Conservation (phyloP, 2,329 filamentous ascomycete genomes). For the Microdochium trichocladiopsis region DNA sequence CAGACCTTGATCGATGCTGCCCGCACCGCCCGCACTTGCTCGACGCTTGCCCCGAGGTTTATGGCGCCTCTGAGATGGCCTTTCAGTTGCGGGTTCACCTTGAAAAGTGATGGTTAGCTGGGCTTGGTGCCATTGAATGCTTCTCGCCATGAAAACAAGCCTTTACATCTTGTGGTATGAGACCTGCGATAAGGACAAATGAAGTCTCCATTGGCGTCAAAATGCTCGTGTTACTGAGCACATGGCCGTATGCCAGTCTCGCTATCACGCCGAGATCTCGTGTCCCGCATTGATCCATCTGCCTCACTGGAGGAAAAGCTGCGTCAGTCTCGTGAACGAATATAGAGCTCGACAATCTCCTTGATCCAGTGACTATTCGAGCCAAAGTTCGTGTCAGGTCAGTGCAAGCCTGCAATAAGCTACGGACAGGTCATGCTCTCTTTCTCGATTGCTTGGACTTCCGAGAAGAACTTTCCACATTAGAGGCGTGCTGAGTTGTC, state of each 20-base stretch:
- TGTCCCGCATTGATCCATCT: slow-evolving; percentile 40
- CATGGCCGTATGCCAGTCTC: slow-evolving; percentile 39
- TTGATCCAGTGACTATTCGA: too few species aligned
- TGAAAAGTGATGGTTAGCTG: background rate
- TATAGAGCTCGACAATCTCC: background rate
- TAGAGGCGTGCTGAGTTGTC: too few species aligned
- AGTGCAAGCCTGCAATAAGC: too few species aligned
- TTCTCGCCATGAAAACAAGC: background rate
- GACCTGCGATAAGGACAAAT: slow-evolving; percentile 39
- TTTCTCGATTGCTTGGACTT: too few species aligned
- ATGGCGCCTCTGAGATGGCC: slow-evolving; percentile 43
- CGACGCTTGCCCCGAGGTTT: slow-evolving; percentile 39
- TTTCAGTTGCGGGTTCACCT: slow-evolving; percentile 46
- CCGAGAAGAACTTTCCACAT: too few species aligned
- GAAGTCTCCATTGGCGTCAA: slow-evolving; percentile 39
- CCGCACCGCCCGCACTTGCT: slow-evolving; percentile 40
- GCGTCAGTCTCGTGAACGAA: background rate
- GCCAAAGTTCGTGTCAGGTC: too few species aligned
- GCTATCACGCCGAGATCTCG: slow-evolving; percentile 41
- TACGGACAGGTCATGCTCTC: too few species aligned
- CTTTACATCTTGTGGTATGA: slow-evolving; percentile 44
- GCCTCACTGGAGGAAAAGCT: slow-evolving; percentile 17
- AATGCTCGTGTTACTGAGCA: slow-evolving; percentile 38
- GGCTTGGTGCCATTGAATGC: background rate
- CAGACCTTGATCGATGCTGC: slow-evolving; percentile 37